Base-by-base conservation (phyloP, 2,329 filamentous ascomycete genomes). In the Fonsecaea nubica region DNA sequence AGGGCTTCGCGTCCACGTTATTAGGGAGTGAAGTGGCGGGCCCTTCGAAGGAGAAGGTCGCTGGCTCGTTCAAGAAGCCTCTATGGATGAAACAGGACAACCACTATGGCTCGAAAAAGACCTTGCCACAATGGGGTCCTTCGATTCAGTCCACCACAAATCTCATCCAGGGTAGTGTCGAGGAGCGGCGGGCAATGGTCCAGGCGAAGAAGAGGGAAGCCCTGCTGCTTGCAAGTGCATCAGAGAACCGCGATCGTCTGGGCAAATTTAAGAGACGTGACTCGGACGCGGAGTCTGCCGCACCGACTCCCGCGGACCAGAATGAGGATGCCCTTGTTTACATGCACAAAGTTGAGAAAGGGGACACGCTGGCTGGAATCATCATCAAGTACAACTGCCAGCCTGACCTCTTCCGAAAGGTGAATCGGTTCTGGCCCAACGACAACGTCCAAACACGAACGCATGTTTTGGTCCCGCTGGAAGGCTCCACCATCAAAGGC, bases 371-470 rank as follows among this genome's bases (percentile, higher is more conserved):
- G 72, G 93, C 93, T 1, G 94, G 95, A 2, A 89, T 99, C 58
- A 90, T 95, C 60, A 89, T 99, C 71, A 91, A 90, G 73, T 99
- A 96, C 78, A 90, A 92, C 73, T 98, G 94, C 77, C 87, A 91
- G 69, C 89, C 93, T 63, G 90, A 93, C 56, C 86, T 90, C 1
- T 89, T 99, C 71, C 86, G 92, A 65, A 95, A 92, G 76, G 89
- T 92, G 45, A 99, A 99, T 76, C 88, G 95, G 10, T 88, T 99
- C 74, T 99, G 95, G 95, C 92, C 93, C 6, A 92, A 93, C 70
- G 95, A 98, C 76, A 92, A 88, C 69, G 90, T 98, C 40, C 94
- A 97, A 76, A 87, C 89, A 56, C 89, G 93, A 66, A 92, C 92
- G 74, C 89, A 87, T 70, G 85, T 99, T 15, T 85, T 93, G 8